Conservation (phyloP, 176 grass and related monocot genomes). For the Lolium perenne region DNA sequence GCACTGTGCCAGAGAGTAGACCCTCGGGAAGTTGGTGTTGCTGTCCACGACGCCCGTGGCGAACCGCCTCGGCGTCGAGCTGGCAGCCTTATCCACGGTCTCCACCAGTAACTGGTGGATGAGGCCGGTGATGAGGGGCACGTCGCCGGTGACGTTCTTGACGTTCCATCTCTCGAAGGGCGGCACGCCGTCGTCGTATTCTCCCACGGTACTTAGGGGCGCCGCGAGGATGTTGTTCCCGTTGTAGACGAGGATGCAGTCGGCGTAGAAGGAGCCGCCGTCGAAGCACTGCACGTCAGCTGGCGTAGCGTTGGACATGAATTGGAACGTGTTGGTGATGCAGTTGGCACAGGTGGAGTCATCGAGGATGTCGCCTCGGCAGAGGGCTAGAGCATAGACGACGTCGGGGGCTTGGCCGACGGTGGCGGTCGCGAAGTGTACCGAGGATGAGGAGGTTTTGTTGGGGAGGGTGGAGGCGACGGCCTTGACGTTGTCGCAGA, state of each 20-base stretch:
- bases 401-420: neutral
- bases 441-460: constrained; percentile 1
- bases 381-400: neutral
- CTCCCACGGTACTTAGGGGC: neutral
- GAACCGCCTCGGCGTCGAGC: neutral
- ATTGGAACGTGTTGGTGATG: neutral
- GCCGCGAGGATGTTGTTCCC: neutral
- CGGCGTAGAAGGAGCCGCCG: neutral
- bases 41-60: neutral
- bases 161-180: constrained; percentile 26
- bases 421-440: neutral
- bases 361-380: constrained; percentile 5
- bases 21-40: neutral
- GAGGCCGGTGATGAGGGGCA: neutral
- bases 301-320: neutral
- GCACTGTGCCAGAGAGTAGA: constrained; percentile 14
- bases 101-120: neutral
- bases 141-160: neutral
- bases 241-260: neutral
- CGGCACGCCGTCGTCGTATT: neutral
- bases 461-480: neutral
- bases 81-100: neutral
- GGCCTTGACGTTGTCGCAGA: neutral
- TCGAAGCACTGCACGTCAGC: neutral
- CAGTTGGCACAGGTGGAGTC: neutral